Conservation (phyloP, 1,139 yeast species). For the Blastobotrys proliferans region DNA sequence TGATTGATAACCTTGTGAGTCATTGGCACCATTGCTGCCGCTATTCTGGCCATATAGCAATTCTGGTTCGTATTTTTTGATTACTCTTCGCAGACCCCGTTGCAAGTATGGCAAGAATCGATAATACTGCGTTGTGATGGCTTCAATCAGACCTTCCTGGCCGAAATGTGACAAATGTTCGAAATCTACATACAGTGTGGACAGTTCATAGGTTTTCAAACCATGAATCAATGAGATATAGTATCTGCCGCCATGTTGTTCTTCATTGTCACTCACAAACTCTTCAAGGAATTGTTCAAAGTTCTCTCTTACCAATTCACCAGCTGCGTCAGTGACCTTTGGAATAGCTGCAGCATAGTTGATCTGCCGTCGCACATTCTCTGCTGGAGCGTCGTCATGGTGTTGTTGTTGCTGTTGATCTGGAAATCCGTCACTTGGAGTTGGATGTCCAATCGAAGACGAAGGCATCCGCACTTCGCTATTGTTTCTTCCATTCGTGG, state of each 20-base stretch:
- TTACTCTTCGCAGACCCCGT: slow-evolving; percentile 66
- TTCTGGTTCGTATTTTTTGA: slow-evolving; percentile 73
- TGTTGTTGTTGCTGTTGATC: background rate
- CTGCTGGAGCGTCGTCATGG: slow-evolving; percentile 12
- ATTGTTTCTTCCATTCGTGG: slow-evolving; percentile 3
- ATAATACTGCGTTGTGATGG: slow-evolving; percentile 86
- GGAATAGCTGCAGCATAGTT: slow-evolving; percentile 46
- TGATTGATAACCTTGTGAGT: slow-evolving; percentile 3
- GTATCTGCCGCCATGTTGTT: slow-evolving; percentile 46
- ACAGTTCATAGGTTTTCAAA: slow-evolving; percentile 69
- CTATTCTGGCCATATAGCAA: slow-evolving; percentile 44
- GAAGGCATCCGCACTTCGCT: slow-evolving; percentile 8
- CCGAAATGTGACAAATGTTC: slow-evolving; percentile 58
- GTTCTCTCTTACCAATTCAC: slow-evolving; percentile 88
- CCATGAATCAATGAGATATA: slow-evolving; percentile 80
- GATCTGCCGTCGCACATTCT: slow-evolving; percentile 8
- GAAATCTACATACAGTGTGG: slow-evolving; percentile 82
- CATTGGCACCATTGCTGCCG: slow-evolving; percentile 10
- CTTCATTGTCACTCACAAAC: slow-evolving; percentile 41
- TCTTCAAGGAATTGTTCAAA: slow-evolving; percentile 82
- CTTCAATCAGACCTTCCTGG: slow-evolving; percentile 76
- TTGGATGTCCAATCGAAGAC: slow-evolving; percentile 2
- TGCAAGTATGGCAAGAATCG: slow-evolving; percentile 84
- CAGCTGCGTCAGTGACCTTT: slow-evolving; percentile 85
- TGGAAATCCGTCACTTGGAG: slow-evolving; percentile 4